A percentile compares a stretch with the other conserved stretches of the same genome.
Conservation (phyloP, 768 basidiomycete species). For the Exsudoporus frostii region DNA sequence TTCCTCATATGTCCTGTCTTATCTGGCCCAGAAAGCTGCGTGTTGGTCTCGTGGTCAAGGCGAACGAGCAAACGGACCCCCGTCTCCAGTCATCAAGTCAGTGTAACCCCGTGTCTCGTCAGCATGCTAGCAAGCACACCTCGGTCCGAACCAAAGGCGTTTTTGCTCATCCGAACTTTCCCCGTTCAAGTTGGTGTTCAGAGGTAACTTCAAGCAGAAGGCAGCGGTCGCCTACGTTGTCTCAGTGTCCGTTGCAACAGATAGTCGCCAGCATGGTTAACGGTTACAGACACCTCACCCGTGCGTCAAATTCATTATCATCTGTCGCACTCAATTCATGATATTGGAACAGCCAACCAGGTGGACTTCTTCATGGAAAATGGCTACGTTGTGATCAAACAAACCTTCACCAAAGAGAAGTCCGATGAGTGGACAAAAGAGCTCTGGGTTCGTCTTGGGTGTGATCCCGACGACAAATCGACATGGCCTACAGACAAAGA, state of each 20-base stretch:
- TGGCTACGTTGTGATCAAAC: constrained; percentile 52
- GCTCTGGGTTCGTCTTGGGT: constrained; percentile 51
- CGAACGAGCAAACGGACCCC: background rate
- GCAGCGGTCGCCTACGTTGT: background rate
- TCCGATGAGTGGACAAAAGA: constrained; percentile 45
- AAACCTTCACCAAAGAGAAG: constrained; percentile 52
- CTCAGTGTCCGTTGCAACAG: background rate
- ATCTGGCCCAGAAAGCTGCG: background rate
- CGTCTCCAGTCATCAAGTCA: background rate
- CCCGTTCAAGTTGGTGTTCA: background rate
- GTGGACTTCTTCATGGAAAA: constrained; percentile 56
- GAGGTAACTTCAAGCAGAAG: background rate
- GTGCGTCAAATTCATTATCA: background rate
- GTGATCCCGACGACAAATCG: constrained; percentile 51
- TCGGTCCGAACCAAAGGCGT: background rate
- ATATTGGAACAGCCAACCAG: constrained; percentile 28
- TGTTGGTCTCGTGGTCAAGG: background rate
- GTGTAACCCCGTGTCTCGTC: background rate
- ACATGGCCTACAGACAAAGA: constrained; percentile 48
- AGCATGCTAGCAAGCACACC: background rate
- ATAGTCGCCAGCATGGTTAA: background rate
- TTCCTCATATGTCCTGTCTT: background rate
- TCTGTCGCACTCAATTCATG: background rate
- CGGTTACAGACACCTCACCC: background rate
- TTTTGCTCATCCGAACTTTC: background rate